Conservation (phyloP, 345 rosid species). For the Citrus inodora region DNA sequence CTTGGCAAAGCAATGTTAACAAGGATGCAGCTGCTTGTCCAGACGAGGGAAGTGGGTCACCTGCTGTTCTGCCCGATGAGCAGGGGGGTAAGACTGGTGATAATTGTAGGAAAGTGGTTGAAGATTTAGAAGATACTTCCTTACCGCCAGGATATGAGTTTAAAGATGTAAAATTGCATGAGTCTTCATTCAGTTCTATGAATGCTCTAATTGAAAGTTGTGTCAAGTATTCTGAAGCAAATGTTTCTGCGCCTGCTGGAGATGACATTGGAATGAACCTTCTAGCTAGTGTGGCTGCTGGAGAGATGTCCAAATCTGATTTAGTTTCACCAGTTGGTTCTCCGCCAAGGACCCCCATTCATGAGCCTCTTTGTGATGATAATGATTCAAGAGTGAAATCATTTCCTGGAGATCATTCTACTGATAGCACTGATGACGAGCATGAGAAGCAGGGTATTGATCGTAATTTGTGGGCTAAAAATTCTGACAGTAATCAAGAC, state of each 20-base stretch:
- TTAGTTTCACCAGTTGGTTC: constrained; percentile 50
- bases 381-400: constrained; percentile 32
- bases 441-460: constrained; percentile 30
- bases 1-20: constrained; percentile 61
- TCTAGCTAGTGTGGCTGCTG: constrained; percentile 94
- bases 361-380: constrained; percentile 33
- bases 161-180: constrained; percentile 48
- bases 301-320: constrained; percentile 69
- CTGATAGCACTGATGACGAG: constrained; percentile 26
- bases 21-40: constrained; percentile 46
- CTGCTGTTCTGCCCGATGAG: constrained; percentile 39
- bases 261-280: constrained; percentile 97
- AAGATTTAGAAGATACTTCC: constrained; percentile 35
- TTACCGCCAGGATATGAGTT: constrained; percentile 41
- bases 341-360: constrained; percentile 31
- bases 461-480: constrained; percentile 21
- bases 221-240: constrained; percentile 62
- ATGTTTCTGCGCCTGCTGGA: constrained; percentile 40
- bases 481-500: constrained; percentile 26
- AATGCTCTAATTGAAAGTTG: constrained; percentile 92
- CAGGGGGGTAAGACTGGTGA: constrained; percentile 38
- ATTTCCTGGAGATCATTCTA: constrained; percentile 24
- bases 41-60: constrained; percentile 53
- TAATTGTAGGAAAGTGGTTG: constrained; percentile 39
- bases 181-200: constrained; percentile 65